phyloP scores from a whole-genome alignment of 1,284 basidiomycete genomes.

The Coniophora puteana region DNA sequence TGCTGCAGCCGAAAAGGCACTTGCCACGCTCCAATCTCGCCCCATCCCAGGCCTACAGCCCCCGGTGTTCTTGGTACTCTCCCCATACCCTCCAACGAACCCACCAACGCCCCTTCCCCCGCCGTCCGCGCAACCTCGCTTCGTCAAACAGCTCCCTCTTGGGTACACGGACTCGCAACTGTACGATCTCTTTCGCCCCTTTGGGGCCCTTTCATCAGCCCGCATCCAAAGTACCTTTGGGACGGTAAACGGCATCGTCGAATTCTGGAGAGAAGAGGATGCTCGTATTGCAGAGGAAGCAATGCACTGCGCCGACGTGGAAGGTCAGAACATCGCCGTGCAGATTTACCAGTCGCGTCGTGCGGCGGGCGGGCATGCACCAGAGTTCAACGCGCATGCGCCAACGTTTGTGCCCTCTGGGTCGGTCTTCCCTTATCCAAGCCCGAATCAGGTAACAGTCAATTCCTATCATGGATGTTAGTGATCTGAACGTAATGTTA shows the following conservation, averaged over 20 bases:
- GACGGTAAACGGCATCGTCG: conserved; percentile 70
- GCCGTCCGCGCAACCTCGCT: conserved; percentile 67
- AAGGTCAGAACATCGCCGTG: conserved; percentile 77
- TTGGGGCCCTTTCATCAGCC: conserved; percentile 67
- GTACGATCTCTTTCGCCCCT: conserved; percentile 75
- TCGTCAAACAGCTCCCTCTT: conserved; percentile 72
- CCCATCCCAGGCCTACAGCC: conserved; percentile 57
- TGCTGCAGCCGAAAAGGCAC: conserved; percentile 77
- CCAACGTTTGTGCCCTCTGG: conserved; percentile 72
- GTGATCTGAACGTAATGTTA: conserved; percentile 1
- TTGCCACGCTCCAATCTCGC: conserved; percentile 76
- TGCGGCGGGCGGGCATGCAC: conserved; percentile 40
- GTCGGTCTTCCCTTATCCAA: conserved; percentile 50
- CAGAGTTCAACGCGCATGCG: conserved; percentile 69
- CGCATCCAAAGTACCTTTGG: conserved; percentile 71
- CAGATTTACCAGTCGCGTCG: conserved; percentile 69
- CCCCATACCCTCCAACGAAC: conserved; percentile 68
- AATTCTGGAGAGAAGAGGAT: conserved; percentile 89
- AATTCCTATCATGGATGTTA: conserved; percentile 4
- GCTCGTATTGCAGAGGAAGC: conserved; percentile 73
- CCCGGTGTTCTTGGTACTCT: conserved; percentile 59
- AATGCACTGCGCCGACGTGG: conserved; percentile 77
- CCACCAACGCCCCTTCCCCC: conserved; percentile 70
- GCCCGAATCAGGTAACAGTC: conserved; percentile 42
- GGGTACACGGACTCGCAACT: conserved; percentile 69